Percentiles rank a stretch among this genome's conserved stretches.
phyloP scores from a whole-genome alignment of 352 stramenopile genomes.

The Pythium angustatum region DNA sequence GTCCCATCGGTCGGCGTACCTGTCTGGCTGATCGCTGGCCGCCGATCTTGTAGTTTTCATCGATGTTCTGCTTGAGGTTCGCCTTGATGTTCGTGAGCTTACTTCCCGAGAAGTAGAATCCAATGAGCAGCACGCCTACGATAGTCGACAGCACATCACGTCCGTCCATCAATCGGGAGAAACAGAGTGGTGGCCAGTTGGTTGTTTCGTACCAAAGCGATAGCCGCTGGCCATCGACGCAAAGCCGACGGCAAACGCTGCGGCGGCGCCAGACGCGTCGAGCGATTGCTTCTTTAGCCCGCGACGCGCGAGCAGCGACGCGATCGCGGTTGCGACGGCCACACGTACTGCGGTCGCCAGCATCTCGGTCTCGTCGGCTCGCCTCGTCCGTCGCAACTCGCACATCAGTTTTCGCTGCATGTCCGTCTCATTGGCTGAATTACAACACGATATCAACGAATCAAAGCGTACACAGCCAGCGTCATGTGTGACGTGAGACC shows the following conservation, averaged over 20 bases:
- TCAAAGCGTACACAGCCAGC: too few species aligned
- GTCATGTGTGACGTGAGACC: too few species aligned
- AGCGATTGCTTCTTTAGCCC: constrained; percentile 76
- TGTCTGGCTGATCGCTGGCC: constrained; percentile 73
- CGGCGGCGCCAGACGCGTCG: constrained; percentile 50
- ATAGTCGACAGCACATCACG: too few species aligned
- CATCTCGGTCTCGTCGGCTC: too few species aligned
- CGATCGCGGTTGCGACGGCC: constrained; percentile 45
- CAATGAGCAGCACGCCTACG: constrained; percentile 68
- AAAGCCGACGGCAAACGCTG: constrained; percentile 69
- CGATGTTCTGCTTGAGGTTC: constrained; percentile 55
- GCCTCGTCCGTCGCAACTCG: background rate
- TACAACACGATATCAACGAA: too few species aligned
- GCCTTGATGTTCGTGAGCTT: constrained; percentile 81
- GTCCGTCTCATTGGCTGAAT: too few species aligned
- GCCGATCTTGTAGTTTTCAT: constrained; percentile 76
- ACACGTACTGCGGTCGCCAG: constrained; percentile 30
- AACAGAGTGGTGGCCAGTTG: too few species aligned
- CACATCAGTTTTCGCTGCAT: too few species aligned
- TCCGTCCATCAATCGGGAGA: too few species aligned
- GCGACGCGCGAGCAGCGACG: constrained; percentile 38
- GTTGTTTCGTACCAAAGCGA: constrained; percentile 66
- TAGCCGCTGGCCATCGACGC: constrained; percentile 62
- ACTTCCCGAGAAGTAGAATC: constrained; percentile 86
- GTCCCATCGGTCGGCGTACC: too few species aligned